A percentile compares a stretch with the other conserved stretches of the same genome.
phyloP scores from a whole-genome alignment of 106 monocot species.

The Posidonia australis region DNA sequence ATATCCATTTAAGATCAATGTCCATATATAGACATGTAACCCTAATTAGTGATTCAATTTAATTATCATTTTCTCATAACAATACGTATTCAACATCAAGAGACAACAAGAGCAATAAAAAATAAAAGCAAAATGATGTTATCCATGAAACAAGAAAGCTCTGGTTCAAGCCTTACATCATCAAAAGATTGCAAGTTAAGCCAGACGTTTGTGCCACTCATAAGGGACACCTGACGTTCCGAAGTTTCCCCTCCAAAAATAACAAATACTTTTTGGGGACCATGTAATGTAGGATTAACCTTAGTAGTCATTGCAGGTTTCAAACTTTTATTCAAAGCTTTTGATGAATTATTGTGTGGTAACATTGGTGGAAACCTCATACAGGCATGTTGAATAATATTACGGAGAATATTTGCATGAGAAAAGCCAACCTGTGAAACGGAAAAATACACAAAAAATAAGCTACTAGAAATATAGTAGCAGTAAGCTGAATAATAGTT shows the following conservation, averaged over 20 bases:
- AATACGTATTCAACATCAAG: neutral
- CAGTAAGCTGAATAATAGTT: neutral
- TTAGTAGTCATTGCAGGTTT: slow-evolving; percentile 18
- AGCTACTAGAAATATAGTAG: neutral
- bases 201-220: slow-evolving; percentile 97
- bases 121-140: neutral
- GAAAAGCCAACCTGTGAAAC: slow-evolving; percentile 81
- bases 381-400: slow-evolving; percentile 60
- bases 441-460: neutral
- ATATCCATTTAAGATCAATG: no score
- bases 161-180: slow-evolving; percentile 50
- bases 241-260: slow-evolving; percentile 95
- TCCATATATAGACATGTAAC: no score
- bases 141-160: neutral
- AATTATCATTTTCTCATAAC: no score
- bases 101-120: neutral
- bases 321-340: slow-evolving; percentile 33
- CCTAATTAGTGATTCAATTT: no score
- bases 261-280: slow-evolving; percentile 65
- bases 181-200: slow-evolving; percentile 80
- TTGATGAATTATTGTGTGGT: slow-evolving; percentile 28
- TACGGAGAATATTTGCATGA: slow-evolving; percentile 77
- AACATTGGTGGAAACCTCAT: slow-evolving; percentile 59
- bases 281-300: neutral
- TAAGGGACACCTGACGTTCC: slow-evolving; percentile 97